Conservation (phyloP, 2,329 filamentous ascomycete genomes). For the Alternaria sp. region DNA sequence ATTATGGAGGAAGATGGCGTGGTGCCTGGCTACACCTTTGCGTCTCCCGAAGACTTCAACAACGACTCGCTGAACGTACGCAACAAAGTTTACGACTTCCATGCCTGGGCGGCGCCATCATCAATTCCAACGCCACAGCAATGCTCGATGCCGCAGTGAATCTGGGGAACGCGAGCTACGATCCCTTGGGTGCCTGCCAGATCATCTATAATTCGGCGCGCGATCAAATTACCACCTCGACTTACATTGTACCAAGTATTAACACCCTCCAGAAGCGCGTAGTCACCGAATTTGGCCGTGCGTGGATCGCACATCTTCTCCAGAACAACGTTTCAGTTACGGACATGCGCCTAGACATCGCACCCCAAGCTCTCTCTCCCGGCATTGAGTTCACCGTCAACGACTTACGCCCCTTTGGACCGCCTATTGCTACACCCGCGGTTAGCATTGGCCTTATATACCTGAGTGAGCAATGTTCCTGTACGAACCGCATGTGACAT, state of each 20-base stretch:
- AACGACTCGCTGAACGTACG: conserved; percentile 64
- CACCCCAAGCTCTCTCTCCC: conserved; percentile 62
- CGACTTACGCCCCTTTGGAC: conserved; percentile 67
- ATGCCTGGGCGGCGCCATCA: conserved; percentile 65
- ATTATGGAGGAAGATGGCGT: conserved; percentile 48
- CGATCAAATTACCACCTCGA: conserved; percentile 60
- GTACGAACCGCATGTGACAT: neutral
- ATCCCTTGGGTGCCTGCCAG: conserved; percentile 65
- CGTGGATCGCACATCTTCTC: conserved; percentile 48
- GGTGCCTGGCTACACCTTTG: conserved; percentile 58
- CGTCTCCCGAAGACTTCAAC: conserved; percentile 58
- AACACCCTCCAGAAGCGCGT: conserved; percentile 54
- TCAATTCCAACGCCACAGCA: conserved; percentile 67
- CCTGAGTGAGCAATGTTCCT: neutral
- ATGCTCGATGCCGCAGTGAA: conserved; percentile 61
- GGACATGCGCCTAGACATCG: conserved; percentile 49
- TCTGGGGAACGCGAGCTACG: conserved; percentile 64
- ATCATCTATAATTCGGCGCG: conserved; percentile 63
- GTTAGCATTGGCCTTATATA: conserved; percentile 69
- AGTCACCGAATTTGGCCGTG: conserved; percentile 56
- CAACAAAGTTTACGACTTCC: conserved; percentile 63
- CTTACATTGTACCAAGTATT: conserved; percentile 61
- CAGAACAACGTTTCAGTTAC: conserved; percentile 30
- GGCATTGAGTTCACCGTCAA: conserved; percentile 62
- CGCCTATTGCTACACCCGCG: conserved; percentile 61